Evolutionary conservation across 176 grass and related monocot species (phyloP).

Genomic region (Triticum timopheevii): DNA sequence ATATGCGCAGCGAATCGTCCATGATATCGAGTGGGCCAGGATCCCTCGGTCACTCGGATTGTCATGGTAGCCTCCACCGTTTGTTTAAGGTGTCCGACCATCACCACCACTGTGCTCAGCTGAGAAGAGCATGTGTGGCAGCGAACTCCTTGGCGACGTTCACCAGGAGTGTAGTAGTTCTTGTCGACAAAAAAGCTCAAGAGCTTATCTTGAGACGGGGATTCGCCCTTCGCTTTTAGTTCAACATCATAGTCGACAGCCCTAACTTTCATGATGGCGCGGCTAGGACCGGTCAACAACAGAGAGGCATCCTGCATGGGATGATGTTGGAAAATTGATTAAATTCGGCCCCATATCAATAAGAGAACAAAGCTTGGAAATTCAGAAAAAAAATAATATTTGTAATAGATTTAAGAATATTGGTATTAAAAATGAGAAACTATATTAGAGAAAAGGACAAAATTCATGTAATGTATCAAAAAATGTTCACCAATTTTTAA

Average conservation of each 20-base stretch:
- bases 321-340: neutral
- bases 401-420: no score
- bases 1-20: neutral
- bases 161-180: neutral
- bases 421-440: no score
- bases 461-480: no score
- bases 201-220: neutral
- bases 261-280: neutral
- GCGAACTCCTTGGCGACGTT: neutral
- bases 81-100: neutral
- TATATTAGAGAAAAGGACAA: no score
- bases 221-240: neutral
- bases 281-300: neutral
- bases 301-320: slow-evolving; percentile 17
- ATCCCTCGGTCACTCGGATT: neutral
- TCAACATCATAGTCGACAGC: neutral
- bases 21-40: neutral
- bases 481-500: no score
- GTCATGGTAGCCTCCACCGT: neutral
- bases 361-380: slow-evolving; percentile 1
- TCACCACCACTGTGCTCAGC: neutral
- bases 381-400: neutral
- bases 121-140: neutral
- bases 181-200: neutral
- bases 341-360: neutral